Evolutionary conservation across 2,329 filamentous ascomycete genomes (phyloP), one percentile per base, ranked within the genome.

Genomic region (Claviceps pazoutovae): DNA sequence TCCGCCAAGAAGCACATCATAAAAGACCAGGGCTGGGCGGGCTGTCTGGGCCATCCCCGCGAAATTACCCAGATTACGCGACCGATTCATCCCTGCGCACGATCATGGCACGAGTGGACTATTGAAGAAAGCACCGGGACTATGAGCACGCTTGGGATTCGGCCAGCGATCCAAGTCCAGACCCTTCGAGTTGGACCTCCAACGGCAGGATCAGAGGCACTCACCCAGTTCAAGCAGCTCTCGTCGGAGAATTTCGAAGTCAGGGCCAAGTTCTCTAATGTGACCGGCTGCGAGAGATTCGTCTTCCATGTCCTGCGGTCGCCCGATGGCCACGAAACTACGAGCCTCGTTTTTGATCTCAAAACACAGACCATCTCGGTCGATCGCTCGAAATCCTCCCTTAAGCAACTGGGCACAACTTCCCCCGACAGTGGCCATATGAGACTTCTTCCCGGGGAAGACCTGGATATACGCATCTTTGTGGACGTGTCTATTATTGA

Each of bases 401-500:
- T 56, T 16, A 42, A 41, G 48, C 43, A 48, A 5, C 39, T 56
- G 26, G 54, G 54, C 21, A 42, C 42, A n/a, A 16, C 7, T 13
- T n/a, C 46, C 1, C 42, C 50, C 13, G 51, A 56, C 19, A n/a
- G 8, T 5, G 54, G 53, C 9, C 9, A 17, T 13, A 46, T 56
- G 26, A 38, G 36, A 9, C 48, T 54, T 8, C 30, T 56, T 1
- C 48, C 53, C 5, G 56, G 57, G 16, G 58, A 60, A 51, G 53
- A 58, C 23, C 57, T 60, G 8, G 39, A 53, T 4, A 13, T 59
- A 5, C 49, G 54, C 5, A 42, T 60, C 14, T 57, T 59, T 43
- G 56, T 57, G n/a, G 57, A 60, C 49, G 56, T 53, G 17, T 59
- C 57, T 11, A 44, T 58, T 14, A 51, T 60, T n/a, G 58, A 60